Base-by-base conservation (phyloP, 371 early-diverging fungal species). In the Blastocladiella emersonii region DNA sequence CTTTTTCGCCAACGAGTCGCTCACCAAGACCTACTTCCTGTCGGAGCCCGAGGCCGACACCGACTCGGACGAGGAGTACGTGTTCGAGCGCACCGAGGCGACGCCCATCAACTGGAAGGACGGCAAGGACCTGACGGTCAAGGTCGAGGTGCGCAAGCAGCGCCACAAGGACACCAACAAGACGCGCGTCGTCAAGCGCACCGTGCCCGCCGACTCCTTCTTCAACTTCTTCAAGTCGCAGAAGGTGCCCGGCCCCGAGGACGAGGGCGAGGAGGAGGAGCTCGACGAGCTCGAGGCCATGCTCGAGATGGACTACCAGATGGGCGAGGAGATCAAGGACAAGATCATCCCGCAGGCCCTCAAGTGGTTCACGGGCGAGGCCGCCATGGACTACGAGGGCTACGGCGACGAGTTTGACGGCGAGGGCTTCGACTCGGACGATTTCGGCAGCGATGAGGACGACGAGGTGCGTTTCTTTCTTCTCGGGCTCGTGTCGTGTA, bases 291-390 rank as follows among this genome's bases (percentile, higher is more conserved):
- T 70, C 41, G 75, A 76, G 66, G 64, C 66, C 19, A 72, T 74
- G 39, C 62, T 74, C 32, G 70, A 72, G 34, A 57, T 70, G 45
- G 97, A 98, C 72, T 96, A 94, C 69, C 92, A 92, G 72, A 77
- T 92, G 70, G 96, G 95, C 44, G 97, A 98, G 72, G 85, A 90
- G 71, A 83, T 98, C 78, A 95, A 94, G 80, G 93, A 93, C 64
- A 89, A 88, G 73, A 73, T 98, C 64, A 85, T 98, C 63, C 95
- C 98, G 64, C 85, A 85, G 69, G 98, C 98, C 64, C 77, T 98
- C 62, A 91, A 94, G 75, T 98, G 94, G 89, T 98, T 95, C 80
- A 96, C 97, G 25, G 98, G 98, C 69, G 88, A 90, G 76, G 96
- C 98, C 55, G 80, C 93, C 48, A 85, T 83, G 66, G 78, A 73